Percentiles rank a stretch among this genome's conserved stretches.
These are phyloP conservation scores for Metschnikowia colocasiae DNA, from an alignment of 805 yeast genomes.

Conservation along the genomic window DNA sequence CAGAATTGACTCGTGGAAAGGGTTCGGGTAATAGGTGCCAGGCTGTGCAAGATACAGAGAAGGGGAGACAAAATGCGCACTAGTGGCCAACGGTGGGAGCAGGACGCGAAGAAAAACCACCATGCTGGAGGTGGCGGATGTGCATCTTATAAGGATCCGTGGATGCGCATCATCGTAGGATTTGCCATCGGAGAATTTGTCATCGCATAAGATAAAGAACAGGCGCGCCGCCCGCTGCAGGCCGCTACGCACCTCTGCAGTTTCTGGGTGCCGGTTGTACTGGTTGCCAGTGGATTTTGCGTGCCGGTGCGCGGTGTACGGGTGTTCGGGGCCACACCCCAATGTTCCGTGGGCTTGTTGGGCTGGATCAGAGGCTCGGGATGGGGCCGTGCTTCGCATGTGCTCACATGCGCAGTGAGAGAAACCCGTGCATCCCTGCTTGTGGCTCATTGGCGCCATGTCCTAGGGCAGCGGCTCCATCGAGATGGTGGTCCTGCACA, in stretches of 20 bases:
- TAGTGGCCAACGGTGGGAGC: no score
- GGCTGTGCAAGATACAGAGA: no score
- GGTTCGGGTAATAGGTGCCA: no score
- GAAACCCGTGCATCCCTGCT: no score
- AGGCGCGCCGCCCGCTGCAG: not conserved
- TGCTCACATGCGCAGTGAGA: no score
- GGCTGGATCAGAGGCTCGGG: no score
- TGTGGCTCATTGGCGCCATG: no score
- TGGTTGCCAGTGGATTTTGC: not conserved
- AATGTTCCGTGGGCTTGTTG: no score
- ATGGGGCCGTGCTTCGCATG: no score
- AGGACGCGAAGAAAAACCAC: not conserved
- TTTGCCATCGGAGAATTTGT: not conserved
- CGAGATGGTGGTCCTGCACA: not conserved
- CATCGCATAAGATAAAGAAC: conserved; percentile 1
- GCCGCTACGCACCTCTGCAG: not conserved
- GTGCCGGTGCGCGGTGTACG: not conserved
- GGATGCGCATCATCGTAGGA: conserved; percentile 1
- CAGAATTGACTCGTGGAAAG: no score
- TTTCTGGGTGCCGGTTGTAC: not conserved
- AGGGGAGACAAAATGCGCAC: no score
- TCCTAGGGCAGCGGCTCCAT: no score
- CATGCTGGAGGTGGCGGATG: not conserved
- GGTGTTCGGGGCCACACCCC: not conserved
- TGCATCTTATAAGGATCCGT: not conserved